Evolutionary conservation across 768 basidiomycete species (phyloP), one percentile per base, ranked within the genome.

Genomic region (Leccinum broughii): DNA sequence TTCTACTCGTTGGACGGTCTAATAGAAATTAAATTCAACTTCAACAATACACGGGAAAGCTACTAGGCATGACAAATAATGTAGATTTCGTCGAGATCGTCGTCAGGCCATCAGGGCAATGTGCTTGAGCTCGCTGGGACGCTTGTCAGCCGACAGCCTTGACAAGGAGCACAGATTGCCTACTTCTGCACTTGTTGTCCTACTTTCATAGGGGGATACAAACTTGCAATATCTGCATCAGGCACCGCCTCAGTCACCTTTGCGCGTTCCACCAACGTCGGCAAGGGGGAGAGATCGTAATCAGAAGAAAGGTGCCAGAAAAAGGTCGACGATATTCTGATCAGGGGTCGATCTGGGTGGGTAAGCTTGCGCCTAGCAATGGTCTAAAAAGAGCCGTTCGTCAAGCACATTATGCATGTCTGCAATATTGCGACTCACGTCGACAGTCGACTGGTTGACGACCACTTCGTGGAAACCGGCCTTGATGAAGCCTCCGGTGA

Each of bases 401-500:
- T 61, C 30, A 60, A 48, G 28, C 3, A 15, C 39, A 5, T n/a
- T n/a, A 32, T 30, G 28, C 28, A 10, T 22, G 1, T 17, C 20
- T 8, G 32, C 3, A 11, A 20, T 44, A 44, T 44, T 37, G 6
- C 13, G 57, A 68, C 83, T 64, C 61, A 92, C 93, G 62, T 82
- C 77, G 17, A 95, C 49, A 0, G 95, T 96, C 17, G 81, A 83
- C 22, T 86, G 83, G 57, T 92, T 97, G 44, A 95, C 93, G 6
- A 93, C 92, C 6, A 98, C 95, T 68, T 98, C 95, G 66, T 98
- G 95, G 70, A 83, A 96, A 4, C 95, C 95, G 13, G 95, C 95
- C 68, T 91, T 91, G 70, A 98, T 86, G 30, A 95, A 76, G 0
- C 95, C 90, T 14, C 89, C 90, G 24, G 82, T 86, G 48, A 94